Evolutionary conservation across 192 early-diverging fungal genomes (phyloP).

Genomic region (Diversispora epigaea): DNA sequence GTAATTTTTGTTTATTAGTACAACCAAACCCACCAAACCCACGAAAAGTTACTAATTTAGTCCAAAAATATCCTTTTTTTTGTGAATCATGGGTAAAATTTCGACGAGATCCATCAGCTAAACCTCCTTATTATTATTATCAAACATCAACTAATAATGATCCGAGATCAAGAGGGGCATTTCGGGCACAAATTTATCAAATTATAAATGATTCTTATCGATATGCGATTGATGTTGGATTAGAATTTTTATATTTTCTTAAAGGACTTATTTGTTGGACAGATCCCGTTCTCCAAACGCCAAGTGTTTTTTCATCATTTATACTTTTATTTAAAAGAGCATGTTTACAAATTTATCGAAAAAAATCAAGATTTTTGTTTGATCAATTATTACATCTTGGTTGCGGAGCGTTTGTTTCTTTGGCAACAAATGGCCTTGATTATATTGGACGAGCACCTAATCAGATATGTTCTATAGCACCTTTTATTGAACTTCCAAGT

Average conservation of each 20-base stretch:
- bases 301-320: conserved; percentile 48
- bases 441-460: conserved; percentile 54
- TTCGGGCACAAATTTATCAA: neutral
- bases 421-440: conserved; percentile 47
- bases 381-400: conserved; percentile 58
- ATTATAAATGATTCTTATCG: neutral
- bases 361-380: conserved; percentile 43
- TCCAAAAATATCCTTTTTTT: too few species aligned
- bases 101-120: too few species aligned
- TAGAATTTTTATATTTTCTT: neutral
- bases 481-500: conserved; percentile 11
- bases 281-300: conserved; percentile 50
- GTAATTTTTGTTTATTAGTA: too few species aligned
- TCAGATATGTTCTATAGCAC: conserved; percentile 47
- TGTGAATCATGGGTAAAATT: too few species aligned
- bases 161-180: too few species aligned
- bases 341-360: conserved; percentile 55
- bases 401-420: conserved; percentile 54
- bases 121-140: too few species aligned
- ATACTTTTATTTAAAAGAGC: conserved; percentile 45
- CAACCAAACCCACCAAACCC: too few species aligned
- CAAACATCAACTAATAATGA: too few species aligned
- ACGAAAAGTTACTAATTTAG: too few species aligned
- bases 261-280: conserved; percentile 26
- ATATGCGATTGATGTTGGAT: neutral